Evolutionary conservation across 768 basidiomycete genomes (phyloP).

Genomic region (Kwoniella europaea): DNA sequence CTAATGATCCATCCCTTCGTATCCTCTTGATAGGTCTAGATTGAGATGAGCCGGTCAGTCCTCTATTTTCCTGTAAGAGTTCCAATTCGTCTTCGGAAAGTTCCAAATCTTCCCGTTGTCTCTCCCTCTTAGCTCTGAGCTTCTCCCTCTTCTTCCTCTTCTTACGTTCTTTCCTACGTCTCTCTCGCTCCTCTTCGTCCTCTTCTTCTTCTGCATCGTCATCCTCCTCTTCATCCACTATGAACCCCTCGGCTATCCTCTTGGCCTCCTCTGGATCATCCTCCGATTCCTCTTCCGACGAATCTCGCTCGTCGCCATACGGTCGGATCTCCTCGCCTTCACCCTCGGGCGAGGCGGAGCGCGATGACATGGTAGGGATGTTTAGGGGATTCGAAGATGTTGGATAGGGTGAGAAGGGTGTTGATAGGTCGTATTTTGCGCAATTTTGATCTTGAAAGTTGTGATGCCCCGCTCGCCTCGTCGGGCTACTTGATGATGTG

Average conservation of each 20-base stretch:
- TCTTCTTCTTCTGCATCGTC: conserved; percentile 73
- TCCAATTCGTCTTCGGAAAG: conserved; percentile 90
- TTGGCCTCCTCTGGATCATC: conserved; percentile 88
- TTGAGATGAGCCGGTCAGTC: conserved; percentile 66
- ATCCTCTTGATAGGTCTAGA: conserved; percentile 71
- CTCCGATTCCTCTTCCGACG: conserved; percentile 64
- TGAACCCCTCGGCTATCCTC: conserved; percentile 83
- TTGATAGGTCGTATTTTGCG: neutral
- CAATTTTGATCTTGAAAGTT: neutral
- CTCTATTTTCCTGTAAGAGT: conserved; percentile 80
- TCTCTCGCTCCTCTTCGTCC: conserved; percentile 62
- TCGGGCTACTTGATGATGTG: neutral
- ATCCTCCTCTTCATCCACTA: conserved; percentile 85
- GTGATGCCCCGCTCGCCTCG: neutral
- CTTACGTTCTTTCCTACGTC: conserved; percentile 61
- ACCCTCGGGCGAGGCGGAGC: conserved; percentile 51
- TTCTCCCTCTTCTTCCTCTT: conserved; percentile 67
- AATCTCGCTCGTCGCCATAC: conserved; percentile 54
- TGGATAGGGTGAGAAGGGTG: neutral
- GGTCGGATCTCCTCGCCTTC: conserved; percentile 55
- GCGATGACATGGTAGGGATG: conserved; percentile 39
- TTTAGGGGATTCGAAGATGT: neutral
- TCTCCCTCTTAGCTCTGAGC: conserved; percentile 60
- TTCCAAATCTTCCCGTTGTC: conserved; percentile 62
- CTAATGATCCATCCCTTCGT: conserved; percentile 75